These are phyloP conservation scores for Aureobasidium subglaciale DNA, from an alignment of 2,329 filamentous ascomycete genomes.

Conservation along the genomic window DNA sequence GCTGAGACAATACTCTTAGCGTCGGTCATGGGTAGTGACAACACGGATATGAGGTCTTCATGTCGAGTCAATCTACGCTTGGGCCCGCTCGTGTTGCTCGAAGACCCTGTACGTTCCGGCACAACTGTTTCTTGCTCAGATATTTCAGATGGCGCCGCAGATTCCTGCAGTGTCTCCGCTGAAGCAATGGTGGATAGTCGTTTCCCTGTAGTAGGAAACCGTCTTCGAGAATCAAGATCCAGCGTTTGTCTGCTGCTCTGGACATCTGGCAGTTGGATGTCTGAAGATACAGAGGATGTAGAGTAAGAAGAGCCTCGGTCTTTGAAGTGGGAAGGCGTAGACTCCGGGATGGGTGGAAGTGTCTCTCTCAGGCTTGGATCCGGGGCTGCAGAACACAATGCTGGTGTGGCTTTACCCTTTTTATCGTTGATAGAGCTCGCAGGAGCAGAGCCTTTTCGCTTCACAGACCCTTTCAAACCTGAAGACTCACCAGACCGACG, in stretches of 20 bases:
- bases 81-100: slow-evolving; percentile 34
- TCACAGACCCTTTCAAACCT: not conserved
- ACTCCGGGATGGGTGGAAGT: slow-evolving; percentile 21
- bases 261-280: slow-evolving; percentile 28
- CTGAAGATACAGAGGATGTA: slow-evolving; percentile 30
- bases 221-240: slow-evolving; percentile 16
- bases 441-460: not conserved
- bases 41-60: slow-evolving; percentile 85
- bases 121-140: slow-evolving; percentile 20
- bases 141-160: slow-evolving; percentile 23
- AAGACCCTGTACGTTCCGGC: slow-evolving; percentile 13
- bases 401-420: no score
- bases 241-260: slow-evolving; percentile 22
- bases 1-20: slow-evolving; percentile 66
- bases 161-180: slow-evolving; percentile 43
- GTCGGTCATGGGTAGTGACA: slow-evolving; percentile 63
- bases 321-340: slow-evolving; percentile 17
- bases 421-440: not conserved
- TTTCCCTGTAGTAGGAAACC: slow-evolving; percentile 48
- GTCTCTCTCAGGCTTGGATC: not conserved
- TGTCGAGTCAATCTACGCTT: slow-evolving; percentile 81
- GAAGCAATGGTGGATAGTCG: slow-evolving; percentile 53
- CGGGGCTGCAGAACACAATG: no score
- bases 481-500: not conserved
- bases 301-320: slow-evolving; percentile 27